These are phyloP conservation scores for Termitomyces sp. DNA, from an alignment of 768 basidiomycete species.

Conservation along the genomic window DNA sequence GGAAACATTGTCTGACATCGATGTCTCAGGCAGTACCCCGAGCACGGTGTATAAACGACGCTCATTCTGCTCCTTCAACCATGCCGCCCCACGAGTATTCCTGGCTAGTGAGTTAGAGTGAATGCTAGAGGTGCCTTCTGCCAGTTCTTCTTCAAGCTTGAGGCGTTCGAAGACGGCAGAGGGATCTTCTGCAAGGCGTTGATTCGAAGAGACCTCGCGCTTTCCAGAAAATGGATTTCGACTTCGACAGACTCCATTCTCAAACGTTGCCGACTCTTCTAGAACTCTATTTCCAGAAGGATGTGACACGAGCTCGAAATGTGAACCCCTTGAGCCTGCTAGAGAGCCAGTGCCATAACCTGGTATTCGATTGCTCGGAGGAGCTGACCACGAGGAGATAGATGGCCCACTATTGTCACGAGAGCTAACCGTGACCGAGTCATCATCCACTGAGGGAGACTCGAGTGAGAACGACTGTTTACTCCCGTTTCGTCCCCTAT, in stretches of 20 bases:
- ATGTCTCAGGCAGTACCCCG: slow-evolving; percentile 52
- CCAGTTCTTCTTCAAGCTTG: slow-evolving; percentile 36
- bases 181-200: slow-evolving; percentile 34
- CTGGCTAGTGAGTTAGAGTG: slow-evolving; percentile 42
- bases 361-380: not conserved
- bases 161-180: slow-evolving; percentile 52
- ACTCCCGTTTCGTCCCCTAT: slow-evolving; percentile 53
- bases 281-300: not conserved
- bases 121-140: slow-evolving; percentile 34
- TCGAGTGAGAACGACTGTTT: slow-evolving; percentile 48
- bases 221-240: slow-evolving; percentile 24
- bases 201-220: slow-evolving; percentile 18
- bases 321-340: slow-evolving; percentile 3
- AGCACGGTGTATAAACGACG: slow-evolving; percentile 58
- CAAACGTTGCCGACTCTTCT: not conserved
- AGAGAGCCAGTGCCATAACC: slow-evolving; percentile 1
- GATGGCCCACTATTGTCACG: slow-evolving; percentile 43
- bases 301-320: slow-evolving; percentile 9
- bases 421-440: slow-evolving; percentile 73
- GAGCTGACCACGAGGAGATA: not conserved
- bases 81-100: slow-evolving; percentile 67
- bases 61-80: slow-evolving; percentile 79
- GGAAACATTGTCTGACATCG: slow-evolving; percentile 47
- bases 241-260: not conserved
- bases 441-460: slow-evolving; percentile 51